Evolutionary conservation across 352 stramenopile genomes (phyloP).

Genomic region (Elongisporangium undulatum): DNA sequence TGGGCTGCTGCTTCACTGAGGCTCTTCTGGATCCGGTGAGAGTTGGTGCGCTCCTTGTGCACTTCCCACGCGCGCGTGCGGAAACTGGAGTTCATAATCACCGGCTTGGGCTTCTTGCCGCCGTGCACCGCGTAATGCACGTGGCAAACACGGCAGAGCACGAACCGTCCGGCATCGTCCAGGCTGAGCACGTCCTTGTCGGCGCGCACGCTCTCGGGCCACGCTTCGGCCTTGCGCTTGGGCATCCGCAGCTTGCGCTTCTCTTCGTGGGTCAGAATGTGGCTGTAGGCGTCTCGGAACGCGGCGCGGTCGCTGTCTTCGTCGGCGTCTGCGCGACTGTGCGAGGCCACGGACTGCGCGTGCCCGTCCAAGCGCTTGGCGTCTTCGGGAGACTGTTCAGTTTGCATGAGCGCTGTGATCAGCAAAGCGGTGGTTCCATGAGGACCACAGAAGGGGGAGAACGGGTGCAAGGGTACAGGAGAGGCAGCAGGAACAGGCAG

Average conservation of each 20-base stretch:
- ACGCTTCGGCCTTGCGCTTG: constrained; percentile 45
- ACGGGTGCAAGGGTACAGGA: background rate
- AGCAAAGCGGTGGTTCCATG: background rate
- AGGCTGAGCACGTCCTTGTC: constrained; percentile 47
- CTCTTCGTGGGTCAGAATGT: background rate
- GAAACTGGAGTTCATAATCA: constrained; percentile 60
- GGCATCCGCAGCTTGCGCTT: constrained; percentile 18
- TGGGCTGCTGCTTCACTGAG: background rate
- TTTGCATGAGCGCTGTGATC: background rate
- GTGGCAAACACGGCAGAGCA: constrained; percentile 54
- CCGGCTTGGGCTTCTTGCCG: constrained; percentile 51
- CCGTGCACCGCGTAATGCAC: constrained; percentile 50
- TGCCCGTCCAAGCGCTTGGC: background rate
- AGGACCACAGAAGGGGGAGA: background rate
- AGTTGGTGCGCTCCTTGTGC: constrained; percentile 55
- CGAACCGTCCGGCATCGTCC: constrained; percentile 46
- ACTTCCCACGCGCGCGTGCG: constrained; percentile 50
- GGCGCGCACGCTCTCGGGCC: constrained; percentile 30
- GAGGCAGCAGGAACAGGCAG: background rate
- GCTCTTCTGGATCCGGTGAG: constrained; percentile 34
- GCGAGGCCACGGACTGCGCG: background rate
- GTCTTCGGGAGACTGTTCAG: background rate
- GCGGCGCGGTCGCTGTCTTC: background rate
- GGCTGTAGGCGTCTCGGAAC: background rate
- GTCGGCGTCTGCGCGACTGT: background rate